Evolutionary conservation across 805 yeast genomes (phyloP).

Genomic region (Teunomyces stri): DNA sequence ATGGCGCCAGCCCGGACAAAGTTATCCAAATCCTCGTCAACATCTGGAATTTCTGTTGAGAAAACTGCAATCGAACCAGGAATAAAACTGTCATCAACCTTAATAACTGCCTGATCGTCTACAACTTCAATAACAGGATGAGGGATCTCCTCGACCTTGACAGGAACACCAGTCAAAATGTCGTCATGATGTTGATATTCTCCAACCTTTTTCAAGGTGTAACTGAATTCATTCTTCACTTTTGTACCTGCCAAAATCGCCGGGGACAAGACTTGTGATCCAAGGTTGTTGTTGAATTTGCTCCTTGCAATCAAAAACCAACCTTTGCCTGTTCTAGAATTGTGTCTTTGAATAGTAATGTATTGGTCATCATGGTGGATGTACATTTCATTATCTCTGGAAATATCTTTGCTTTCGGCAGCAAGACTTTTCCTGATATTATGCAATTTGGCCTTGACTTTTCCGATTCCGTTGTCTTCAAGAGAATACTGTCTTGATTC

Average conservation of each 20-base stretch:
- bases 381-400: constrained; percentile 75
- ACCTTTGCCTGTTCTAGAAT: constrained; percentile 82
- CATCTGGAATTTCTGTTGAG: constrained; percentile 64
- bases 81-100: constrained; percentile 62
- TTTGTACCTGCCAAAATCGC: constrained; percentile 57
- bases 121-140: constrained; percentile 48
- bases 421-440: constrained; percentile 58
- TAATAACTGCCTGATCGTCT: constrained; percentile 49
- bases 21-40: constrained; percentile 62
- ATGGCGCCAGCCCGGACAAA: constrained; percentile 73
- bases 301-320: constrained; percentile 86
- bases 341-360: constrained; percentile 84
- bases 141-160: constrained; percentile 52
- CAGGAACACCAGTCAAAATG: constrained; percentile 62
- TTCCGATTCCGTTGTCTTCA: constrained; percentile 63
- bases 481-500: constrained; percentile 65
- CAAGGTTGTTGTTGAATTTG: constrained; percentile 53
- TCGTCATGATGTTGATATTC: constrained; percentile 41
- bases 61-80: constrained; percentile 90
- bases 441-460: constrained; percentile 62
- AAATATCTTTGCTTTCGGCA: constrained; percentile 52
- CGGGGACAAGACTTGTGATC: constrained; percentile 56
- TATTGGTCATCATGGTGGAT: constrained; percentile 92
- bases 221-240: constrained; percentile 57
- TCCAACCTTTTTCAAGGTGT: constrained; percentile 53